Conservation (phyloP, 2,329 filamentous ascomycete genomes). For the Alternaria viburni region DNA sequence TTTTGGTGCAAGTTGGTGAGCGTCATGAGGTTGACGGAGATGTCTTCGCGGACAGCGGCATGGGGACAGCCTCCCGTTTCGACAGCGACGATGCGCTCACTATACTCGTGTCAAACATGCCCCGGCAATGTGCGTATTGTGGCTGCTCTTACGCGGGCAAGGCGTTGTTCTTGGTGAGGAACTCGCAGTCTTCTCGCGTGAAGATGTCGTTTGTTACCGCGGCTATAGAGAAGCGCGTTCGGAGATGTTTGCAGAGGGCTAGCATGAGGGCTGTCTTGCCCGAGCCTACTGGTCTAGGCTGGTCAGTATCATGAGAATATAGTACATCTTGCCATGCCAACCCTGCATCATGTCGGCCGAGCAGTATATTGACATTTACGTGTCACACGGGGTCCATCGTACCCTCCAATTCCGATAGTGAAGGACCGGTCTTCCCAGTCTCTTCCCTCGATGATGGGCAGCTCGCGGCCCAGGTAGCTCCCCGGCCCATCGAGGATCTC, state of each 20-base stretch:
- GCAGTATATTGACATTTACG: background rate
- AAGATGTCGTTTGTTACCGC: slow-evolving; percentile 99
- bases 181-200: slow-evolving; percentile 96
- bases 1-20: slow-evolving; percentile 85
- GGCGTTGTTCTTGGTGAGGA: slow-evolving; percentile 85
- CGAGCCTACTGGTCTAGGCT: slow-evolving; percentile 82
- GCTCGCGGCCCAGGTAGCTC: slow-evolving; percentile 86
- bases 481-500: slow-evolving; percentile 95
- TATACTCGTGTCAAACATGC: slow-evolving; percentile 5
- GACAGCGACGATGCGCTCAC: slow-evolving; percentile 84
- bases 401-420: slow-evolving; percentile 98
- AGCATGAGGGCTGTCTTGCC: slow-evolving; percentile 98
- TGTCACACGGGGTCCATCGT: slow-evolving; percentile 43
- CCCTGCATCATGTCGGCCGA: background rate
- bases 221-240: slow-evolving; percentile 82
- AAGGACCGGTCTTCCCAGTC: slow-evolving; percentile 90
- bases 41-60: slow-evolving; percentile 96
- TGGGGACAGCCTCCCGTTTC: slow-evolving; percentile 98
- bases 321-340: slow-evolving; percentile 1
- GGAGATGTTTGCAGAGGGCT: slow-evolving; percentile 83
- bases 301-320: slow-evolving; percentile 14
- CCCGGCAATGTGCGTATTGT: background rate
- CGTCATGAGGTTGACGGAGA: slow-evolving; percentile 89
- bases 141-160: slow-evolving; percentile 66
- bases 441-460: slow-evolving; percentile 88